Evolutionary conservation across 768 basidiomycete species (phyloP).

Genomic region (Auriscalpium orientale): DNA sequence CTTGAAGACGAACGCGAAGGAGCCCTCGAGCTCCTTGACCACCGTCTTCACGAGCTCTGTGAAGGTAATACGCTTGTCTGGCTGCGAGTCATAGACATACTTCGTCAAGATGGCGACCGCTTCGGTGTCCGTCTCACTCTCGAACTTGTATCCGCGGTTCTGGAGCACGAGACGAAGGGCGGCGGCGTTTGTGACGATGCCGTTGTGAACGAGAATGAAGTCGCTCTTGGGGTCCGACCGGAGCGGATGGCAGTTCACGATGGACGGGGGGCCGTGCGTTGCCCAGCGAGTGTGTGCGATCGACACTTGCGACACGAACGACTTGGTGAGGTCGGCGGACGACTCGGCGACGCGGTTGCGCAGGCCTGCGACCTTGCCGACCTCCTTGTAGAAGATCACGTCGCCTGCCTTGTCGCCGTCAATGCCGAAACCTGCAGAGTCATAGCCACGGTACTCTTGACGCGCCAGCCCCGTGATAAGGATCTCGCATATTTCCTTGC

Average conservation of each 20-base stretch:
- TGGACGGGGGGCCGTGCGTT: constrained; percentile 87
- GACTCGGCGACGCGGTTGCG: constrained; percentile 81
- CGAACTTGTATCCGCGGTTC: constrained; percentile 91
- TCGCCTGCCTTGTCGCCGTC: constrained; percentile 83
- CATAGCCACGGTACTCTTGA: constrained; percentile 97
- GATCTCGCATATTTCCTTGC: constrained; percentile 78
- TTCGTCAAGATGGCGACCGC: constrained; percentile 93
- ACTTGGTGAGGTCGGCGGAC: constrained; percentile 64
- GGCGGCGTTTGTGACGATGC: constrained; percentile 91
- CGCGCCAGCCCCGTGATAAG: constrained; percentile 86
- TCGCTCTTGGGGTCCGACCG: constrained; percentile 73
- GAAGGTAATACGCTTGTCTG: constrained; percentile 79
- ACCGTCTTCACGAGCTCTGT: constrained; percentile 92
- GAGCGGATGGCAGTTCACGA: constrained; percentile 91
- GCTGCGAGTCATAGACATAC: constrained; percentile 93
- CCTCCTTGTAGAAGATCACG: constrained; percentile 89
- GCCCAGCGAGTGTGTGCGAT: constrained; percentile 99
- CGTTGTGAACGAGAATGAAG: constrained; percentile 95
- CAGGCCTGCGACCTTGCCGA: constrained; percentile 92
- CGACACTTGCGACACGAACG: constrained; percentile 79
- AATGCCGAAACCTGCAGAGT: constrained; percentile 85
- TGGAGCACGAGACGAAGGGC: constrained; percentile 89
- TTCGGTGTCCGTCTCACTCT: constrained; percentile 96
- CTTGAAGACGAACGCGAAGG: constrained; percentile 99
- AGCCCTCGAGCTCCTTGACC: constrained; percentile 95